These are phyloP conservation scores for Colletotrichum nymphaeae DNA, from an alignment of 2,329 filamentous ascomycete species.

Conservation along the genomic window DNA sequence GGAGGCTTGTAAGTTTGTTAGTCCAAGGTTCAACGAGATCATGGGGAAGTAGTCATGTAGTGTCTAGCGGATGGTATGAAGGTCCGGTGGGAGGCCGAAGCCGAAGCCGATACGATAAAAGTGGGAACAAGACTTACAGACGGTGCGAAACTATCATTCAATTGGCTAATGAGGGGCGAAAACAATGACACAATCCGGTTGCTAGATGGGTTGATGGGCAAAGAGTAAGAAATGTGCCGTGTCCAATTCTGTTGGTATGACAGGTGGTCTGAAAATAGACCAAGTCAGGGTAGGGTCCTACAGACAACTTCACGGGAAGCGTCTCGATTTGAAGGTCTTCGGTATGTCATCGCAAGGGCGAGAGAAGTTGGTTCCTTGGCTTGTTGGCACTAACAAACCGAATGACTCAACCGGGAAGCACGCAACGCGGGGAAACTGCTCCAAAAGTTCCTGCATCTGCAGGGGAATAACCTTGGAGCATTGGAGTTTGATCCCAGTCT, in stretches of 20 bases:
- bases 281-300: not conserved
- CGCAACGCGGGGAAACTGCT: slow-evolving; percentile 1
- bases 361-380: not conserved
- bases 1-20: too few relatives aligned
- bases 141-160: not conserved
- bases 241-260: too few relatives aligned
- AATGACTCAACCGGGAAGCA: slow-evolving; percentile 19
- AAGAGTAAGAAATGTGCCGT: not conserved
- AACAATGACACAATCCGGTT: not conserved
- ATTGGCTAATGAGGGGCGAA: not conserved
- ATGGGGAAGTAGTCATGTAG: not conserved
- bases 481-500: not conserved
- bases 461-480: not conserved
- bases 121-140: not conserved
- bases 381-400: not conserved
- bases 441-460: slow-evolving; percentile 20
- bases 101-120: not conserved
- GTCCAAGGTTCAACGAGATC: too few relatives aligned
- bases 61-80: not conserved
- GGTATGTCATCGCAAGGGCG: slow-evolving; percentile 4
- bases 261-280: too few relatives aligned
- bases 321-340: not conserved
- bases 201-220: not conserved
- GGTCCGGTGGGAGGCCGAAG: not conserved
- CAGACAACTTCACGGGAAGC: not conserved